Evolutionary conservation across 805 yeast genomes (phyloP), one percentile per base, ranked within the genome.

Genomic region (Ogataea chonburiensis): DNA sequence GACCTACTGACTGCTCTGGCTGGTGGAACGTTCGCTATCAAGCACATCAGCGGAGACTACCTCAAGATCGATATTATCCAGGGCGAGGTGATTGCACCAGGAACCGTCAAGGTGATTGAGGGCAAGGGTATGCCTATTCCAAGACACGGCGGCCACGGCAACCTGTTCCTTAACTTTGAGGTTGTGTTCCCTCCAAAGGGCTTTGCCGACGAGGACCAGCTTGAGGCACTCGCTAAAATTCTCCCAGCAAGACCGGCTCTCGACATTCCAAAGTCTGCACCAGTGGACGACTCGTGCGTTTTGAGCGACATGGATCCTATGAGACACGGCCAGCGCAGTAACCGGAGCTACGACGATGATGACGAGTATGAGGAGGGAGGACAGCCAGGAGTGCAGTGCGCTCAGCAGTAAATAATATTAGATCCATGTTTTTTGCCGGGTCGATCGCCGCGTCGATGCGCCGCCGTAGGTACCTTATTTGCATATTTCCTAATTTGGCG

Each of bases 41-140:
- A 88, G 70, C 97, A 91, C 59, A 79, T 93, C 40, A 85, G 87
- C 51, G 96, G 96, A 49, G 96, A 88, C 54, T 87, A 79, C 75
- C 69, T 91, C 56, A 86, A 88, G 72, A 77, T 88, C 41, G 70
- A 75, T 24, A 78, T 89, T 45, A 67, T 83, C 34, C 93, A 97
- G 37, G 98, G 98, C 61, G 96, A 91, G 67, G 88, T 91, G 43
- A 83, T 93, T 46, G 55, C 88, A 20, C 97, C 98, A 34, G 95
- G 86, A 47, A 61, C 70, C 26, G 69, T 80, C 53, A 89, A 87
- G 67, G 87, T 87, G 37, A 68, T 93, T 46, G 87, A 83, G 52
- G 86, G 81, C 55, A 89, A 91, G 66, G 99, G 99, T 79, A 93
- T 93, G 98, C 99, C 98, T 50, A 70, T 91, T 49, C 81, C 73